Evolutionary conservation across 139 green algal genomes (phyloP).

Genomic region (Coelastrella sp.): DNA sequence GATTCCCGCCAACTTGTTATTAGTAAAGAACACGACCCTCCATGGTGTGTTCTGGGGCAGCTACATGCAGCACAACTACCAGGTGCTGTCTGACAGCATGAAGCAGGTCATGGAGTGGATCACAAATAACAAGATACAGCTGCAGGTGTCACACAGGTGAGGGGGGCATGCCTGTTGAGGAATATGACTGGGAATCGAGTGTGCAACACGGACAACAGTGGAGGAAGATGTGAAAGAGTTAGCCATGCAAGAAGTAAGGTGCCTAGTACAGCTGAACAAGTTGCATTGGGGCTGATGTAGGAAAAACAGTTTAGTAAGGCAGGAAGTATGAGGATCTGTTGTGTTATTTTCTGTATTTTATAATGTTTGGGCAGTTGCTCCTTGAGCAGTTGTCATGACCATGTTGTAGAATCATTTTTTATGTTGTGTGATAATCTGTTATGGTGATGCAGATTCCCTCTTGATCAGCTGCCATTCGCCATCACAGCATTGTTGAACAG

Average conservation of each 20-base stretch:
- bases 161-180: too few relatives aligned
- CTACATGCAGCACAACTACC: slow-evolving; percentile 73
- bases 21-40: slow-evolving; percentile 47
- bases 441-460: slow-evolving; percentile 51
- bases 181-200: too few relatives aligned
- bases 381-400: too few relatives aligned
- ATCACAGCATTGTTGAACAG: slow-evolving; percentile 70
- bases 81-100: slow-evolving; percentile 68
- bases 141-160: slow-evolving; percentile 73
- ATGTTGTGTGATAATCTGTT: too few relatives aligned
- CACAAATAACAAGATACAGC: slow-evolving; percentile 56
- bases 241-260: too few relatives aligned
- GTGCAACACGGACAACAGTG: neutral
- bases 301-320: too few relatives aligned
- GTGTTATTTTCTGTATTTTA: neutral
- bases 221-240: too few relatives aligned
- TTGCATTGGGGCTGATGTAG: too few relatives aligned
- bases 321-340: too few relatives aligned
- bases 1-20: slow-evolving; percentile 38
- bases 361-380: neutral
- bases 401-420: too few relatives aligned
- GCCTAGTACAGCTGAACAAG: too few relatives aligned
- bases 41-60: slow-evolving; percentile 48
- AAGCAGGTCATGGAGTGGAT: slow-evolving; percentile 69
- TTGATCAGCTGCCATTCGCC: slow-evolving; percentile 67